A percentile compares a stretch with the other conserved stretches of the same genome.
These are phyloP conservation scores for Backusella macrospora DNA, from an alignment of 192 early-diverging fungal genomes.

Conservation along the genomic window DNA sequence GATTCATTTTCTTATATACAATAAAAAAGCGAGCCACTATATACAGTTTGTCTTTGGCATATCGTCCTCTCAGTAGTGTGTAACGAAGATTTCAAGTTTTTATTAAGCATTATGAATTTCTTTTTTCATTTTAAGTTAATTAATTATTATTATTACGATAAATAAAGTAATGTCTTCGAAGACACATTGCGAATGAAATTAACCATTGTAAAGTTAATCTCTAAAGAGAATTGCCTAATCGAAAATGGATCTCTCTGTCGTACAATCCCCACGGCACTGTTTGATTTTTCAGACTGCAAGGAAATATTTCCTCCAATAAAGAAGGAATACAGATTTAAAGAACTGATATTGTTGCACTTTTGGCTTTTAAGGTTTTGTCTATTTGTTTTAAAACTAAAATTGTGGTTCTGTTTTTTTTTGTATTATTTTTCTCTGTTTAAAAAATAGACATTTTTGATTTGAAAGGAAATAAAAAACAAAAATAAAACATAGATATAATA, in stretches of 20 bases:
- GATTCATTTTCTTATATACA: too few species aligned
- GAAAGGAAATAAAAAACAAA: too few species aligned
- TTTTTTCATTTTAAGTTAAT: background rate
- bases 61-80: too few species aligned
- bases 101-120: too few species aligned
- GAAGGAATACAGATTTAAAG: constrained; percentile 19
- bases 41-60: too few species aligned
- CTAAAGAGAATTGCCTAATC: background rate
- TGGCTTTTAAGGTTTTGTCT: background rate
- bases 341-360: too few species aligned
- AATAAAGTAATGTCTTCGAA: background rate
- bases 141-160: background rate
- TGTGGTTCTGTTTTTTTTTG: constrained; percentile 4
- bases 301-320: constrained; percentile 23
- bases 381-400: background rate
- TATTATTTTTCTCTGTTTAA: background rate
- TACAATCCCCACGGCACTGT: constrained; percentile 19
- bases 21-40: too few species aligned
- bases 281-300: background rate
- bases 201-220: background rate
- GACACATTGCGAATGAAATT: background rate
- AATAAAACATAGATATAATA: too few species aligned
- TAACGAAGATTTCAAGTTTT: too few species aligned
- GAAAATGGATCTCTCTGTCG: constrained; percentile 17
- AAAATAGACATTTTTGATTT: too few species aligned